These are phyloP conservation scores for Barnettozyma populi DNA, from an alignment of 805 yeast species.

Conservation along the genomic window DNA sequence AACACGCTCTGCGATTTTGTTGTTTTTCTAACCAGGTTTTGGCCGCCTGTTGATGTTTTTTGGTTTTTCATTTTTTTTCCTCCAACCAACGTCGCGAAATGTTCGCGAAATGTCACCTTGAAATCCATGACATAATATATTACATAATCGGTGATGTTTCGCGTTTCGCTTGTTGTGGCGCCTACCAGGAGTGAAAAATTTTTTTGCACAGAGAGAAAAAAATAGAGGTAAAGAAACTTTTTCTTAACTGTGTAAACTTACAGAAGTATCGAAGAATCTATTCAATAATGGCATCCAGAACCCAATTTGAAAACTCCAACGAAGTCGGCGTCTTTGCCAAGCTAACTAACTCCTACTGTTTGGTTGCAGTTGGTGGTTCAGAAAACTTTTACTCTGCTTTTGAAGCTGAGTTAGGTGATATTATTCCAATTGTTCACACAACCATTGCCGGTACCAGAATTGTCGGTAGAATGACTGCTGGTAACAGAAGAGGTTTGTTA, in stretches of 20 bases:
- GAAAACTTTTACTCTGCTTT: slow-evolving; percentile 85
- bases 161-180: background rate
- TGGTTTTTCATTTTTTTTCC: background rate
- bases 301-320: slow-evolving; percentile 79
- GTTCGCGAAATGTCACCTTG: background rate
- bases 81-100: background rate
- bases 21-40: background rate
- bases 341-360: slow-evolving; percentile 91
- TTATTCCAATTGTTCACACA: slow-evolving; percentile 92
- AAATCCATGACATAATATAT: background rate
- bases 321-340: slow-evolving; percentile 94
- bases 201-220: background rate
- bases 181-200: background rate
- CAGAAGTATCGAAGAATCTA: background rate
- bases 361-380: slow-evolving; percentile 96
- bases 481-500: slow-evolving; percentile 93
- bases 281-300: slow-evolving; percentile 56
- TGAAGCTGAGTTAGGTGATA: slow-evolving; percentile 96
- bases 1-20: background rate
- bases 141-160: no score
- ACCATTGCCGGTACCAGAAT: slow-evolving; percentile 98
- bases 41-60: background rate
- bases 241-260: background rate
- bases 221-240: background rate
- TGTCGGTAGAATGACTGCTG: slow-evolving; percentile 97